These are phyloP conservation scores for Penicillium olsonii DNA, from an alignment of 2,329 filamentous ascomycete genomes.

Conservation along the genomic window DNA sequence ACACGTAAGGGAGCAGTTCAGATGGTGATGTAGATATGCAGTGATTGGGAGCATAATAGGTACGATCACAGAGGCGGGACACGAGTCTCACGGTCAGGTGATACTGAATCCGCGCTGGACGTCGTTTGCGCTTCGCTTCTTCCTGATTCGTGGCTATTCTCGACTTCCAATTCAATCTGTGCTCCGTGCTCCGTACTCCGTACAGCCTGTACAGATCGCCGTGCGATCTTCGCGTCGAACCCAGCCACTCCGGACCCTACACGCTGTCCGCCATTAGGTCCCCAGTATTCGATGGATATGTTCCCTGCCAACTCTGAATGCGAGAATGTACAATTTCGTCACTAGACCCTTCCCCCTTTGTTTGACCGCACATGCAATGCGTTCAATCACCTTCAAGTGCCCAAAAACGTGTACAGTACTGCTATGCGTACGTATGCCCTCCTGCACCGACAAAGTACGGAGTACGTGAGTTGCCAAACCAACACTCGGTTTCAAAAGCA, in stretches of 20 bases:
- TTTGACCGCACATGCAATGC: neutral
- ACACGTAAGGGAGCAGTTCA: constrained; percentile 12
- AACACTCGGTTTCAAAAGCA: constrained; percentile 10
- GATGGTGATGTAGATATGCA: constrained; percentile 17
- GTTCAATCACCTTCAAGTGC: constrained; percentile 1
- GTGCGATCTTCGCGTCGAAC: constrained; percentile 9
- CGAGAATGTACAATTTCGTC: neutral
- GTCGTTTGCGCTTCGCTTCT: neutral
- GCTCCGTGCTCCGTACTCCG: no score
- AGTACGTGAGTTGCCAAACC: neutral
- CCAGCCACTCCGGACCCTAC: constrained; percentile 11
- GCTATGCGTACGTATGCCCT: neutral
- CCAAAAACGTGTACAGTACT: neutral
- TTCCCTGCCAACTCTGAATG: neutral
- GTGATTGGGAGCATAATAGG: neutral
- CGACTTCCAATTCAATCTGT: neutral
- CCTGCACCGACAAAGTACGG: neutral
- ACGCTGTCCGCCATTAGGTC: constrained; percentile 3
- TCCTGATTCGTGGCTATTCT: neutral
- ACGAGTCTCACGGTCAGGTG: constrained; percentile 6
- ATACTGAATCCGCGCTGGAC: neutral
- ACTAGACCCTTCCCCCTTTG: neutral
- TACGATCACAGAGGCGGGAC: neutral
- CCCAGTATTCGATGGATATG: neutral
- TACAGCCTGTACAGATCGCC: no score